A percentile compares a stretch with the other conserved stretches of the same genome.
Conservation (phyloP, 768 basidiomycete genomes). For the Filobasidium wieringae region DNA sequence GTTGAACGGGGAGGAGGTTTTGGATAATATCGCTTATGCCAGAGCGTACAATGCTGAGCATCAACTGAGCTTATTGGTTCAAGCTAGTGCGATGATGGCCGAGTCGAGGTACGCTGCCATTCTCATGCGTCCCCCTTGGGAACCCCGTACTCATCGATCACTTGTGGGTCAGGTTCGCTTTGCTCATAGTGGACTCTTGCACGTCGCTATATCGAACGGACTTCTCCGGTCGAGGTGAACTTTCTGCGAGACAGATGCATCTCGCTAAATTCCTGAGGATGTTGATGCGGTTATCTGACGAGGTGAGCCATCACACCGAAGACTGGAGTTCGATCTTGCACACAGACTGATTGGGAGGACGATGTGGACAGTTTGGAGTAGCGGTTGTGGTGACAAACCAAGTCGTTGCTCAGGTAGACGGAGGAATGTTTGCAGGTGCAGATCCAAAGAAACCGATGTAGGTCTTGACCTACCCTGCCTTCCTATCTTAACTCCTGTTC, state of each 20-base stretch:
- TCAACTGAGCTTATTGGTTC: slow-evolving; percentile 75
- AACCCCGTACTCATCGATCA: background rate
- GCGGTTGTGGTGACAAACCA: slow-evolving; percentile 97
- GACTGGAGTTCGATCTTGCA: background rate
- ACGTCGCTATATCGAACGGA: slow-evolving; percentile 92
- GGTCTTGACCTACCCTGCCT: slow-evolving; percentile 5
- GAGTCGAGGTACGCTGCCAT: slow-evolving; percentile 64
- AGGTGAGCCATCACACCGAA: slow-evolving; percentile 50
- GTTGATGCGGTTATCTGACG: slow-evolving; percentile 85
- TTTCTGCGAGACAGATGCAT: slow-evolving; percentile 89
- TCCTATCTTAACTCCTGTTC: background rate
- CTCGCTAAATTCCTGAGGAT: slow-evolving; percentile 90
- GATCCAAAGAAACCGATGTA: slow-evolving; percentile 91
- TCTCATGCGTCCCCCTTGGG: background rate
- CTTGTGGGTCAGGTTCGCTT: slow-evolving; percentile 59
- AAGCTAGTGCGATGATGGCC: slow-evolving; percentile 96
- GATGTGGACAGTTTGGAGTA: slow-evolving; percentile 70
- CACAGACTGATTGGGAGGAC: slow-evolving; percentile 8
- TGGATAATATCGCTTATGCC: slow-evolving; percentile 97
- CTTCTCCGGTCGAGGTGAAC: slow-evolving; percentile 86
- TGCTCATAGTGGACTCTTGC: slow-evolving; percentile 91
- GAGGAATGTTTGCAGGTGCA: slow-evolving; percentile 73
- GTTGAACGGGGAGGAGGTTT: slow-evolving; percentile 92
- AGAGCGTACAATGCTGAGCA: slow-evolving; percentile 98
- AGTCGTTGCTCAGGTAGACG: slow-evolving; percentile 98